Base-by-base conservation (phyloP, 352 stramenopile genomes). In the Halophytophthora batemanensis region DNA sequence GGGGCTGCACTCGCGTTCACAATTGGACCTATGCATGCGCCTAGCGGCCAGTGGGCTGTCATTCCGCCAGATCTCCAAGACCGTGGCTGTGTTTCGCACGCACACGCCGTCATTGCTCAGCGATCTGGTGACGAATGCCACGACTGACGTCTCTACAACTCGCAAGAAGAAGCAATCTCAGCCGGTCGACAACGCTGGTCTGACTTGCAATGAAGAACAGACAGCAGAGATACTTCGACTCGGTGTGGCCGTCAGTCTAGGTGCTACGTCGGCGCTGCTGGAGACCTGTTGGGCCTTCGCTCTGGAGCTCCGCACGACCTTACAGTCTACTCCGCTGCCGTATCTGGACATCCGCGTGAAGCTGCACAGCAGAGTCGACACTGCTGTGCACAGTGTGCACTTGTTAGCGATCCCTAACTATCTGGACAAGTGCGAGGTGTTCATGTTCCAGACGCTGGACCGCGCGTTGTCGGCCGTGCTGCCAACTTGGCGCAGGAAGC, bases 271-370 rank as follows among this genome's bases (percentile, higher is more conserved):
- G n/a, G 35, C 47, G 23, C 44, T 81, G n/a, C 31, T 85, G 17
- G 22, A 58, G 11, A 43, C 58, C 8, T 61, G 61, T 10, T 80
- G 69, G 74, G 61, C 46, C 6, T 82, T 82, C 44, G 74, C 69
- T 0, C 29, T 85, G 33, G 61, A 63, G 15, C 14, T 76, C 14
- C 57, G 61, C 28, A 48, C 69, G 28, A 50, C 57, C 21, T 41
- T 33, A 28, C 44, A 45, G 17, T 45, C 45, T 4, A 50, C 45
- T 14, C 31, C 62, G 15, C 45, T 52, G 12, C 56, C 71, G 37
- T 71, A 63, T 39, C 19, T 79, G 23, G 69, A 72, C 41, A 55
- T 83, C 8, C 65, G 59, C 0, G 18, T 74, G 21, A 66, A 62
- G 37, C 46, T 77, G 41, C 70, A 64, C 41, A 61, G 45, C n/a